A percentile compares a stretch with the other conserved stretches of the same genome.
phyloP scores from a whole-genome alignment of 2,329 filamentous ascomycete genomes.

The Dichotomopilus funicola region DNA sequence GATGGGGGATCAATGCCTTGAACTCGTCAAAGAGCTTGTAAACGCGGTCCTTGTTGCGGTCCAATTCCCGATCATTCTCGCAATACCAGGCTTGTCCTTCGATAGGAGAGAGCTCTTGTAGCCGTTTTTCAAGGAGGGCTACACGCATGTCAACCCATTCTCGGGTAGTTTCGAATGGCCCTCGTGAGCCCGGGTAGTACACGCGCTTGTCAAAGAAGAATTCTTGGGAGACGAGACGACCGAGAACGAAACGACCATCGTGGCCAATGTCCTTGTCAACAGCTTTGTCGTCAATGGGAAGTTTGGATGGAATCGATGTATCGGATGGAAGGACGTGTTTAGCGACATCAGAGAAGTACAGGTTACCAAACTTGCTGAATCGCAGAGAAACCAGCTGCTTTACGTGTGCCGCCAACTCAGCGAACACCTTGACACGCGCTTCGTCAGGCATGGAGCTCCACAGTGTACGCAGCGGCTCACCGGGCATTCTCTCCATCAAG shows the following conservation, averaged over 20 bases:
- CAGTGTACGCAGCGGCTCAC: conserved; percentile 10
- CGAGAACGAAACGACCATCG: conserved; percentile 5
- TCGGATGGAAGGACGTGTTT: not conserved
- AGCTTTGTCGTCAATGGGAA: not conserved
- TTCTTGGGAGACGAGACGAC: conserved; percentile 13
- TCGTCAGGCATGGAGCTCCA: conserved; percentile 7
- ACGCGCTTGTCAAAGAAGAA: conserved; percentile 16
- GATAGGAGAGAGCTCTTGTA: conserved; percentile 5
- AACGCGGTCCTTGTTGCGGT: conserved; percentile 1
- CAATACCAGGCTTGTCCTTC: conserved; percentile 10
- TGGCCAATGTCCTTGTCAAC: conserved; percentile 8
- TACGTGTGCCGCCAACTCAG: conserved; percentile 7
- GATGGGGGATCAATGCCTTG: conserved; percentile 3
- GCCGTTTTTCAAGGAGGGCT: conserved; percentile 5
- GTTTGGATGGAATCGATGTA: not conserved
- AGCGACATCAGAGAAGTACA: conserved; percentile 13
- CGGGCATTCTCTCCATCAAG: conserved; percentile 13
- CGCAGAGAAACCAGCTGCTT: conserved; percentile 12
- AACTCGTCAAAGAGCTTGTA: conserved; percentile 7
- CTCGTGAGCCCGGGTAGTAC: conserved; percentile 8
- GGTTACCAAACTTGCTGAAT: conserved; percentile 13
- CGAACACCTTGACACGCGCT: conserved; percentile 5
- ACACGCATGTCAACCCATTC: conserved; percentile 8
- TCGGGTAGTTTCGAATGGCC: conserved; percentile 7
- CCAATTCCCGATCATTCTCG: conserved; percentile 11